Base-by-base conservation (phyloP, 2,329 filamentous ascomycete species). In the Scedosporium dehoogii region DNA sequence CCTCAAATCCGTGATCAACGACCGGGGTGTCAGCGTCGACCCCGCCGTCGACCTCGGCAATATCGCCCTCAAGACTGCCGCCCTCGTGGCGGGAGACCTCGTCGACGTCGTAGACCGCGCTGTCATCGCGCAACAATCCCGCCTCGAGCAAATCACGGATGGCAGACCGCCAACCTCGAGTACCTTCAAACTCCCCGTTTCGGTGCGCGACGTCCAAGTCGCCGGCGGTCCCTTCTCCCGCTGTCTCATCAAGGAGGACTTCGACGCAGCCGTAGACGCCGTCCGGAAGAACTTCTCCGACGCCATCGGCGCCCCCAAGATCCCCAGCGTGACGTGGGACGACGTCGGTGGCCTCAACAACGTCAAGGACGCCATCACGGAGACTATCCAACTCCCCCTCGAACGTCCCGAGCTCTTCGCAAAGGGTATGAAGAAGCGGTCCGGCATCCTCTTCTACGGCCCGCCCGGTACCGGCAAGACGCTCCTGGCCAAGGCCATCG, bases 241-340 rank as follows among this genome's bases (percentile, higher is more conserved):
- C 29, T 90, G 89, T 60, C 81, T 99, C 10, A 92, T 87, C 0
- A 90, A 90, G 67, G 79, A 82, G 2, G 94, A 99, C 73, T 93
- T 97, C 67, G 92, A 96, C 62, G 77, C 87, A n/a, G 94, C 94
- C 0, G 93, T 99, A 3, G 93, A 97, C 64, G 91, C 92, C 5
- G 94, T 94, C 1, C 87, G 94, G 62, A 97, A 97, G 81, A 97
- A 97, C 75, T 99, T 99, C 72, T 93, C 94, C 5, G 94, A 97
- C 73, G 89, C 93, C 0, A 99, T 99, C 66, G 94, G 94, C 25
- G 94, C 94, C 4, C 94, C 94, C 2, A 97, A 97, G 81, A 97
- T 97, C 65, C 94, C 93, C 6, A 97, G 96, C 66, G 94, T 99
- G 6, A 88, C 88, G 23, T 99, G 93, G 93, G 89, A 93, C 67